Base-by-base conservation (phyloP, 2,329 filamentous ascomycete genomes). In the Aureobasidium sp. region DNA sequence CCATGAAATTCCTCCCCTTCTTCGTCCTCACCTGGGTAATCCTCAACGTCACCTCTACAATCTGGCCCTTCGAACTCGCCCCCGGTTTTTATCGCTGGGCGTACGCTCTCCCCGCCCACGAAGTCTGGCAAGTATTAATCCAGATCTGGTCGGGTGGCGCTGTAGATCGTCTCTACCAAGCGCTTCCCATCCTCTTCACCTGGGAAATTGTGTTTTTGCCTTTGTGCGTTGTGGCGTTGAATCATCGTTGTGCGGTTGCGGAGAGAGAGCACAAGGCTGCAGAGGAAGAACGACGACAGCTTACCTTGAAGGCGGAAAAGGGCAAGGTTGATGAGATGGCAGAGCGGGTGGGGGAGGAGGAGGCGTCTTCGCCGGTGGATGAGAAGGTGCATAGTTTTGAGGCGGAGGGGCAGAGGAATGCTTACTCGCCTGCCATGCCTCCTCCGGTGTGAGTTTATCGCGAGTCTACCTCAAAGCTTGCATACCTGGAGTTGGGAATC, bases 131-230 rank as follows among this genome's bases (percentile, higher is more conserved):
- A 55, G 63, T 76, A 0, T 67, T 80, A 12, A 66, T 77, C 3
- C 72, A 79, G 47, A 76, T 79, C 52, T 80, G 77, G 77, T 75
- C 74, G 1, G 64, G 70, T 5, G 76, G 78, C 0, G 79, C 75
- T 59, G 74, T 77, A 44, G 75, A 75, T 5, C 66, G 72, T 39
- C 70, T 79, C 0, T 66, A 70, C 36, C 74, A 73, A 45, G 70
- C 75, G 0, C 68, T 81, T 8, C 77, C 78, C 0, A 71, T 80
- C 15, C 63, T 80, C 36, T 79, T 79, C 59, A 67, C 71, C 0
- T 78, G 73, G 70, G 75, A 76, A 67, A 25, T 77, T 11, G 52
- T 69, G 0, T 65, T 65, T 31, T 48, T 67, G 2, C 66, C 67
- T 20, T 36, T 70, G 11, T 63, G 64, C 2, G 66, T 66, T 1